Evolutionary conservation across 257 asterid species (phyloP).

Genomic region (Ilex aquifolium): DNA sequence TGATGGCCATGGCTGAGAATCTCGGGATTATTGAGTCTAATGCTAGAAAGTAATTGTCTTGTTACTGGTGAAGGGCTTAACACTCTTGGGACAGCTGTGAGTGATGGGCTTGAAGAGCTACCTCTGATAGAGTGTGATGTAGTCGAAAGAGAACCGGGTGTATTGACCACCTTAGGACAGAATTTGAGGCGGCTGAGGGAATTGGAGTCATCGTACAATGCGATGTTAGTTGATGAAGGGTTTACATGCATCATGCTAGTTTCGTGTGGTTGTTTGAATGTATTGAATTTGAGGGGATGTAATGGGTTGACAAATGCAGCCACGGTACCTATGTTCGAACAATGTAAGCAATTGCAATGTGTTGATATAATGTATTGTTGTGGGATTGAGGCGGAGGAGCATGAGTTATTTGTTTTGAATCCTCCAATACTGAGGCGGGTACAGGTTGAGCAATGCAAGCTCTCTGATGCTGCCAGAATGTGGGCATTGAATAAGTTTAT

Average conservation of each 20-base stretch:
- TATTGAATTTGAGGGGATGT: constrained; percentile 73
- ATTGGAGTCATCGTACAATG: constrained; percentile 65
- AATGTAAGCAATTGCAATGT: constrained; percentile 37
- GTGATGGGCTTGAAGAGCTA: constrained; percentile 44
- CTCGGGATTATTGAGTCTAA: constrained; percentile 44
- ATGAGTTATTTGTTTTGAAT: constrained; percentile 42
- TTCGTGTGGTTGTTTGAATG: constrained; percentile 46
- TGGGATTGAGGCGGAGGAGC: constrained; percentile 40
- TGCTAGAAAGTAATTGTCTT: constrained; percentile 67
- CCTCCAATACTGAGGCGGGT: constrained; percentile 32
- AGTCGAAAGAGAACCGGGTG: constrained; percentile 63
- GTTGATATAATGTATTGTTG: constrained; percentile 47
- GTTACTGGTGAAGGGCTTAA: constrained; percentile 60
- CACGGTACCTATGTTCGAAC: constrained; percentile 23
- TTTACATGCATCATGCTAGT: constrained; percentile 48
- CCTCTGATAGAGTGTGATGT: constrained; percentile 59
- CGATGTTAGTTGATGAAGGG: constrained; percentile 60
- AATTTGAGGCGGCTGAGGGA: constrained; percentile 47
- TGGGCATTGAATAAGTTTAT: constrained; percentile 34
- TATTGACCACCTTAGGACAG: constrained; percentile 60
- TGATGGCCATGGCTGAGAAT: constrained; percentile 49
- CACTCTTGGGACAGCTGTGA: constrained; percentile 33
- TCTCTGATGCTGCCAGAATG: constrained; percentile 31
- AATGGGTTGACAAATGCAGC: constrained; percentile 30
- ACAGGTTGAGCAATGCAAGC: constrained; percentile 52